Percentiles rank a stretch among this genome's conserved stretches.
Conservation (phyloP, 2,329 filamentous ascomycete genomes). For the Nemania bipapillata region DNA sequence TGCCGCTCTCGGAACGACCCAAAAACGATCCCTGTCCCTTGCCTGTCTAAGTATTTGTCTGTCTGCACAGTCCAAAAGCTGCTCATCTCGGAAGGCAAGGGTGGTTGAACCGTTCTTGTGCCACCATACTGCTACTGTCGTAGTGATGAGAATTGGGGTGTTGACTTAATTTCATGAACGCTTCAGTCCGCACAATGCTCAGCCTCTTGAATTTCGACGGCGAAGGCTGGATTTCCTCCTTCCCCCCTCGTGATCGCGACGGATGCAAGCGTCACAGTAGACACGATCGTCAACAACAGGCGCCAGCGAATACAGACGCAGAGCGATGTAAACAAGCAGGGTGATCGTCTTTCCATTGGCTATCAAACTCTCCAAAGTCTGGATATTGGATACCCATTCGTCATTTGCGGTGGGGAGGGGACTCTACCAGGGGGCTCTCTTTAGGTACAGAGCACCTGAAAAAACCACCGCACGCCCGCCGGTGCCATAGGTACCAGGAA, state of each 20-base stretch:
- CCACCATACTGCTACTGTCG: constrained; percentile 42
- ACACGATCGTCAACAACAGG: constrained; percentile 35
- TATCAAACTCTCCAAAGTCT: constrained; percentile 37
- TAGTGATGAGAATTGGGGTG: constrained; percentile 30
- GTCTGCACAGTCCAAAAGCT: constrained; percentile 25
- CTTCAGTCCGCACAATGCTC: constrained; percentile 34
- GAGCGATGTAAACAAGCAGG: constrained; percentile 47
- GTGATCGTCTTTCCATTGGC: constrained; percentile 42
- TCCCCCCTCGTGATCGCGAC: constrained; percentile 25
- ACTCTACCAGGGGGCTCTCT: constrained; percentile 22
- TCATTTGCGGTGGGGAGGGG: constrained; percentile 39
- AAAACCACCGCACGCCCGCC: not conserved
- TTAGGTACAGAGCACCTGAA: constrained; percentile 32
- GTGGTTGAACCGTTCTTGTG: constrained; percentile 39
- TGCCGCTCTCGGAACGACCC: constrained; percentile 48
- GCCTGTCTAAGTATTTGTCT: constrained; percentile 12
- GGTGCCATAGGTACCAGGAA: constrained; percentile 38
- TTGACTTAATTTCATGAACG: constrained; percentile 21
- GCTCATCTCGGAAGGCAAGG: constrained; percentile 47
- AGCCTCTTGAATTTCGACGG: constrained; percentile 40
- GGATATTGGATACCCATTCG: constrained; percentile 45
- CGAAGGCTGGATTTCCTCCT: constrained; percentile 22
- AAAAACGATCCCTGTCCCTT: constrained; percentile 39
- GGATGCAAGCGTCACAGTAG: constrained; percentile 28
- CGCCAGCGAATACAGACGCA: constrained; percentile 42